Conservation (phyloP, 345 rosid species). For the Populus davidiana region DNA sequence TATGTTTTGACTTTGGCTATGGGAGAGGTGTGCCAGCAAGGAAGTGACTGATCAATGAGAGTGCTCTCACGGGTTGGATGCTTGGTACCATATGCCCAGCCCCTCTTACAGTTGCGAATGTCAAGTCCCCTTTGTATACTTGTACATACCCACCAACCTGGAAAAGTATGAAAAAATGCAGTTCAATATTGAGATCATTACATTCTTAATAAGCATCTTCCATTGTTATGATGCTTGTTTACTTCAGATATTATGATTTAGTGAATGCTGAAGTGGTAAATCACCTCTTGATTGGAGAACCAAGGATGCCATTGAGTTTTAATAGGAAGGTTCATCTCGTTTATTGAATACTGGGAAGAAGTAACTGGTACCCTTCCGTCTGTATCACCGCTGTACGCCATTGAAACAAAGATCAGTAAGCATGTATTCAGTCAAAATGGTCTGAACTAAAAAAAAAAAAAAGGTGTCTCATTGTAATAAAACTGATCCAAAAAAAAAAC, state of each 20-base stretch:
- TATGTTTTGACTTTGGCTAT: not conserved
- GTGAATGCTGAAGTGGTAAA: not conserved
- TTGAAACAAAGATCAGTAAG: not conserved
- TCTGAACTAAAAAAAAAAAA: too few species aligned
- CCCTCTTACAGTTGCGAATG: slow-evolving; percentile 37
- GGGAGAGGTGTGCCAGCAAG: slow-evolving; percentile 7
- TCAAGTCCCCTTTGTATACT: slow-evolving; percentile 29
- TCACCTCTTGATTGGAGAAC: slow-evolving; percentile 24
- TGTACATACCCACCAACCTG: slow-evolving; percentile 34
- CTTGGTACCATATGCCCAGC: slow-evolving; percentile 39
- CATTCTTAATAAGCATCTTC: not conserved
- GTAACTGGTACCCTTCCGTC: slow-evolving; percentile 82
- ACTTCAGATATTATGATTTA: not conserved
- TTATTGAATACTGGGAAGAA: slow-evolving; percentile 63
- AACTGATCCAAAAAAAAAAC: not conserved
- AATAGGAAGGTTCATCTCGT: slow-evolving; percentile 51
- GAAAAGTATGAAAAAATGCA: not conserved
- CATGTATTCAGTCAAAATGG: too few species aligned
- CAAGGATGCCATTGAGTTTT: slow-evolving; percentile 72
- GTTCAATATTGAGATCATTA: too few species aligned
- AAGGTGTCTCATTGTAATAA: too few species aligned
- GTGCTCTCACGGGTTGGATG: slow-evolving; percentile 33
- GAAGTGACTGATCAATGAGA: slow-evolving; percentile 18
- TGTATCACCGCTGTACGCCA: slow-evolving; percentile 60
- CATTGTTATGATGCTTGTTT: not conserved